phyloP scores from a whole-genome alignment of 202 grass and related monocot genomes.

The Alloteropsis angusta region DNA sequence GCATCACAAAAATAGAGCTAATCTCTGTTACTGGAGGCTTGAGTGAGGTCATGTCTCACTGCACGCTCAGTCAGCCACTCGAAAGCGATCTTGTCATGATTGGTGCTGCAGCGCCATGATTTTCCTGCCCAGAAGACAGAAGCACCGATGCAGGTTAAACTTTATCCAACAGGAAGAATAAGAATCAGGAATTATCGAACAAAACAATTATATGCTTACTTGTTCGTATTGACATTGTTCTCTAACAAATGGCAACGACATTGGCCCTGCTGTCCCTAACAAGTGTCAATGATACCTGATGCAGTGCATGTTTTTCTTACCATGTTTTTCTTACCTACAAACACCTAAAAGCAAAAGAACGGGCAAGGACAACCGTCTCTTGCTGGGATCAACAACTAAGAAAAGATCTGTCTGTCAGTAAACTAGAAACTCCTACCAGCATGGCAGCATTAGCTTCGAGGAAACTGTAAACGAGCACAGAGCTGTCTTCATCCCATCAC shows the following conservation, averaged over 20 bases:
- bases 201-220: slow-evolving; percentile 12
- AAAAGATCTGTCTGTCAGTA: slow-evolving; percentile 11
- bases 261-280: slow-evolving; percentile 12
- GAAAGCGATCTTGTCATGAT: neutral
- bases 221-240: slow-evolving; percentile 15
- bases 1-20: neutral
- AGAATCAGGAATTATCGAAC: neutral
- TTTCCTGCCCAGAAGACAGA: slow-evolving; percentile 18
- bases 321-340: slow-evolving; percentile 49
- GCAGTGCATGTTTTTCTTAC: slow-evolving; percentile 34
- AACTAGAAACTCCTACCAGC: slow-evolving; percentile 8
- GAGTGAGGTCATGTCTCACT: neutral
- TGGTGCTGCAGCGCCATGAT: neutral
- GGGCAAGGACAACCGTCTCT: slow-evolving; percentile 25
- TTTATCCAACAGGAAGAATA: slow-evolving; percentile 17
- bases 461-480: neutral
- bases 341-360: slow-evolving; percentile 43
- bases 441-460: neutral
- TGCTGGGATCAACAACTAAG: slow-evolving; percentile 20
- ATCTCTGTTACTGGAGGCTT: neutral
- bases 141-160: slow-evolving; percentile 1
- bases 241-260: neutral
- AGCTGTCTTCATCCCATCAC: neutral
- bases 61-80: neutral
- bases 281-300: slow-evolving; percentile 4